Evolutionary conservation across 192 early-diverging fungal genomes (phyloP).

Genomic region (Coemansia sp.): DNA sequence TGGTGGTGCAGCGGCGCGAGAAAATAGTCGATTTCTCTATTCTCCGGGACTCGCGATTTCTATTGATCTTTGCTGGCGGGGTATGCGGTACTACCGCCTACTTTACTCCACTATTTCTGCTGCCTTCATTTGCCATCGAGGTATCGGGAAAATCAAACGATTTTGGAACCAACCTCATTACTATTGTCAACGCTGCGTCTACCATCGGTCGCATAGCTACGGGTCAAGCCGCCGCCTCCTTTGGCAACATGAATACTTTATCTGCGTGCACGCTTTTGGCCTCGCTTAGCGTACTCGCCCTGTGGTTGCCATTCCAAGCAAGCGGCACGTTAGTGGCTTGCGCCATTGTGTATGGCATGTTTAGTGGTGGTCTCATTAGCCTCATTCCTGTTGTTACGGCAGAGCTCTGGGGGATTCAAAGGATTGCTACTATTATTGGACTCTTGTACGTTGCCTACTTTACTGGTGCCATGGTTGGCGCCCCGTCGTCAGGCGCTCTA

Average conservation of each 20-base stretch:
- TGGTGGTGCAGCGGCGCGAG: constrained; percentile 14
- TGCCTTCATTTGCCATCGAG: constrained; percentile 45
- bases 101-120: constrained; percentile 59
- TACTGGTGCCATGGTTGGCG: constrained; percentile 53
- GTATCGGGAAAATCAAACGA: constrained; percentile 34
- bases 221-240: constrained; percentile 57
- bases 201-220: constrained; percentile 62
- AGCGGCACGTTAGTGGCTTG: constrained; percentile 44
- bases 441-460: constrained; percentile 56
- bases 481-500: constrained; percentile 54
- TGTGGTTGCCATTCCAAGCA: constrained; percentile 57
- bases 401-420: constrained; percentile 55
- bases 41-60: constrained; percentile 49
- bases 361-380: constrained; percentile 57
- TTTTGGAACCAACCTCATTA: constrained; percentile 58
- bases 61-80: constrained; percentile 36
- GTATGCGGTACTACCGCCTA: constrained; percentile 56
- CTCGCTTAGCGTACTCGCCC: constrained; percentile 42
- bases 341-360: constrained; percentile 56
- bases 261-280: constrained; percentile 48
- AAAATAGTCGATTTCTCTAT: constrained; percentile 49
- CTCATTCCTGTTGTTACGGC: constrained; percentile 58
- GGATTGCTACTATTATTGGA: constrained; percentile 58
- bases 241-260: constrained; percentile 65
- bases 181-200: constrained; percentile 64